Base-by-base conservation (phyloP, 2,329 filamentous ascomycete species). In the Botrytis byssoidea region DNA sequence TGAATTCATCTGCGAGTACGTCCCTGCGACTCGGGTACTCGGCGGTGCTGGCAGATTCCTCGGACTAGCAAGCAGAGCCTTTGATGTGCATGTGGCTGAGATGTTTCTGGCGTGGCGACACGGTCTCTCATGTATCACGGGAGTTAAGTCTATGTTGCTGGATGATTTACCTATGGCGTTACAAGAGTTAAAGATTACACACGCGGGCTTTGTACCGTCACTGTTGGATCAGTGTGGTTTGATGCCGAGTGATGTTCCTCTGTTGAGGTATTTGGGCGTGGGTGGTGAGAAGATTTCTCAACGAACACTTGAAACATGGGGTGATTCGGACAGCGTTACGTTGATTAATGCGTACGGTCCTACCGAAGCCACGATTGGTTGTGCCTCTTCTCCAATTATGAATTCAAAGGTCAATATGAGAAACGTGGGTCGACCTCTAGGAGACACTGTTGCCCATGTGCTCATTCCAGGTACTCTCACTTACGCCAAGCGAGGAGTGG, bases 41-140 rank as follows among this genome's bases (percentile, higher is more conserved):
- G 48, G 55, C 9, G 72, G 73, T 6, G 29, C 74, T 25, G 81
- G 82, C 4, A 81, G 76, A 75, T 82, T 80, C 51, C 78, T 83
- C 12, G 80, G 79, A 3, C 78, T 81, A 64, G 81, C 81, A 5
- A 82, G 78, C n/a, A 75, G 79, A 73, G 81, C 80, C 3, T 82
- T 82, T 48, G 81, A 82, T 73, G 79, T 79, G 14, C 79, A 81
- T 68, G 73, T 81, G 18, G 60, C 77, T 3, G 80, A 81, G 51
- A 81, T 81, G 76, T 78, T 81, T 71, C 37, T 80, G n/a, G 76
- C 79, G 4, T 81, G 79, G 79, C 78, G 79, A 40, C 75, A 78
- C 70, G 79, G 79, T 46, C 76, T 81, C 73, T 77, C 78, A 5
- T 78, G 77, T 1, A 77, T 76, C 32, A 81, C 80, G 14, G 80